A percentile compares a stretch with the other conserved stretches of the same genome.
Evolutionary conservation across 495 filamentous ascomycete genomes (phyloP).

Genomic region (Cladorrhinum samala): DNA sequence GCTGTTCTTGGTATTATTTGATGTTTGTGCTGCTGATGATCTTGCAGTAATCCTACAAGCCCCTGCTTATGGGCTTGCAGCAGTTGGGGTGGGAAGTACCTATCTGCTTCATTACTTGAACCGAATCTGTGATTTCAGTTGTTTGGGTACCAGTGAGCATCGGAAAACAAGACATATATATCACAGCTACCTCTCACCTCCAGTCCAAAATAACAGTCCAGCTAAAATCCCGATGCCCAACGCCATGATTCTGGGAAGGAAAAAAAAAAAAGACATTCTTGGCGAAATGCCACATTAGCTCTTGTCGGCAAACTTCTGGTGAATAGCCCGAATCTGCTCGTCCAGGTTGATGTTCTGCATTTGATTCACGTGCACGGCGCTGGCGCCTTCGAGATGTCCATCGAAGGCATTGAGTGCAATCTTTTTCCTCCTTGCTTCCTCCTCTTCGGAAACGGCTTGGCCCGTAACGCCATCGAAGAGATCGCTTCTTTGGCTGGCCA

Average conservation of each 20-base stretch:
- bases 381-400: slow-evolving; percentile 52
- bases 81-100: no score
- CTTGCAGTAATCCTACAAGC: no score
- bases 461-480: slow-evolving; percentile 78
- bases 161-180: no score
- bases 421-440: slow-evolving; percentile 69
- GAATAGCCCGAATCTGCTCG: slow-evolving; percentile 64
- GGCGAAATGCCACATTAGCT: slow-evolving; percentile 17
- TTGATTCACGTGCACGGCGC: slow-evolving; percentile 47
- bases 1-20: no score
- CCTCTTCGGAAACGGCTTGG: slow-evolving; percentile 62
- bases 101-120: no score
- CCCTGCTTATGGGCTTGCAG: no score
- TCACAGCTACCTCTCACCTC: no score
- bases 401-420: slow-evolving; percentile 62
- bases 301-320: slow-evolving; percentile 55
- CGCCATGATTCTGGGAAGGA: background rate
- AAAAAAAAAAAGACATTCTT: background rate
- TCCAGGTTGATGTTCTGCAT: slow-evolving; percentile 52
- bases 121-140: no score
- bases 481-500: slow-evolving; percentile 85
- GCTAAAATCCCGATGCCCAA: background rate
- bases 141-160: no score
- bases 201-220: no score
- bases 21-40: no score